phyloP scores from a whole-genome alignment of 2,329 filamentous ascomycete genomes.

The Stagonosporopsis cucurbitacearum region DNA sequence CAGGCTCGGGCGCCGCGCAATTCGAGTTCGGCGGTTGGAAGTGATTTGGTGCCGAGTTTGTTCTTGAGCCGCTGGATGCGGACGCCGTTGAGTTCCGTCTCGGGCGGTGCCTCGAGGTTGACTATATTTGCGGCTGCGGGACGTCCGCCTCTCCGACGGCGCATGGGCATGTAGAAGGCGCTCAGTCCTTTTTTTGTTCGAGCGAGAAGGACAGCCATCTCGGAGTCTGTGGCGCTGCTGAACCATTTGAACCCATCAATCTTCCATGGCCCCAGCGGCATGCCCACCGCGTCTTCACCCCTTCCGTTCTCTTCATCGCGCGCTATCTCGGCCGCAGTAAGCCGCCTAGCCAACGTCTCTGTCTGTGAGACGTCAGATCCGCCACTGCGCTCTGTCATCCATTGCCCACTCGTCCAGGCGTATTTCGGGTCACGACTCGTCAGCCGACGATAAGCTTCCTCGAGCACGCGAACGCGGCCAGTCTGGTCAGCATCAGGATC shows the following conservation, averaged over 20 bases:
- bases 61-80: slow-evolving; percentile 73
- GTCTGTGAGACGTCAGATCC: slow-evolving; percentile 73
- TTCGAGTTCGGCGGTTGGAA: slow-evolving; percentile 76
- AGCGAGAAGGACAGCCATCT: slow-evolving; percentile 70
- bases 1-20: slow-evolving; percentile 51
- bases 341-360: slow-evolving; percentile 64
- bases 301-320: slow-evolving; percentile 30
- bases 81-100: slow-evolving; percentile 68
- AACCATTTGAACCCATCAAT: slow-evolving; percentile 77
- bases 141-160: slow-evolving; percentile 42
- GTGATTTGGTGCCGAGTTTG: slow-evolving; percentile 72
- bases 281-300: slow-evolving; percentile 37
- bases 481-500: slow-evolving; percentile 36
- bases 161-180: slow-evolving; percentile 70
- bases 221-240: slow-evolving; percentile 69
- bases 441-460: slow-evolving; percentile 61
- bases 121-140: slow-evolving; percentile 5
- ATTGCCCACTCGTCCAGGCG: slow-evolving; percentile 76
- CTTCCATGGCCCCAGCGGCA: slow-evolving; percentile 62
- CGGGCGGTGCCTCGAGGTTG: slow-evolving; percentile 22
- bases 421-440: slow-evolving; percentile 58
- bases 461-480: slow-evolving; percentile 53
- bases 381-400: slow-evolving; percentile 76
- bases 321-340: slow-evolving; percentile 29
- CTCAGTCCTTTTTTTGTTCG: slow-evolving; percentile 62